A percentile compares a stretch with the other conserved stretches of the same genome.
Evolutionary conservation across 208 protist species (phyloP).

Genomic region (Leishmania amazonensis): DNA sequence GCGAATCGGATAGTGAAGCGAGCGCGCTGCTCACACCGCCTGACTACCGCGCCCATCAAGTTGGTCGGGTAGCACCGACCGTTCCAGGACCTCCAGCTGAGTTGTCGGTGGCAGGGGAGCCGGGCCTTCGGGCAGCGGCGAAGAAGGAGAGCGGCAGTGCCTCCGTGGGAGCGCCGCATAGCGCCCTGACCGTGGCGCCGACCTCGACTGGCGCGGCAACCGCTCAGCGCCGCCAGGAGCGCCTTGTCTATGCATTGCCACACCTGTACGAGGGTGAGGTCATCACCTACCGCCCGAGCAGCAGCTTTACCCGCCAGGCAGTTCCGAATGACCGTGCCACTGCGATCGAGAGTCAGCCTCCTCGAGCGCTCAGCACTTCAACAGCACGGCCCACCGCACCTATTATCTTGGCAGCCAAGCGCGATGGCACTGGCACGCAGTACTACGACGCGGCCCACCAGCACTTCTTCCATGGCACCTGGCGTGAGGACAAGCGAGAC

Average conservation of each 20-base stretch:
- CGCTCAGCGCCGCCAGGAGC: background rate
- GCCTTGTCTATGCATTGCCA: slow-evolving; percentile 23
- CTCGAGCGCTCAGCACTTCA: background rate
- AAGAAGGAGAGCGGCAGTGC: background rate
- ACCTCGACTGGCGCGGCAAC: background rate
- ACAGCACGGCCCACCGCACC: background rate
- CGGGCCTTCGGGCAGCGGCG: background rate
- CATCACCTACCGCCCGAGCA: slow-evolving; percentile 17
- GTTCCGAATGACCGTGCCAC: background rate
- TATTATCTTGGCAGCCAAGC: slow-evolving; percentile 4
- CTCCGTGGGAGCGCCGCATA: background rate
- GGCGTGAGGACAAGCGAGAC: slow-evolving; percentile 52
- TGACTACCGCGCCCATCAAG: slow-evolving; percentile 20
- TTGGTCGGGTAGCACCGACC: background rate
- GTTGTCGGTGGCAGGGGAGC: background rate
- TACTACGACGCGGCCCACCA: slow-evolving; percentile 36
- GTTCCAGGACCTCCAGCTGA: background rate
- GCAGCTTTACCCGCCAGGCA: slow-evolving; percentile 9
- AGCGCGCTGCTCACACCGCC: background rate
- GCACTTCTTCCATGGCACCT: slow-evolving; percentile 54
- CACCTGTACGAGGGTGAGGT: slow-evolving; percentile 34
- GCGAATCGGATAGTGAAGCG: background rate
- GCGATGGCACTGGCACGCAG: slow-evolving; percentile 36
- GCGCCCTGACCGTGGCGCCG: background rate
- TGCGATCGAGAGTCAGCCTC: background rate